Evolutionary conservation across 2,329 filamentous ascomycete genomes (phyloP).

Genomic region (Sporothrix mexicana): DNA sequence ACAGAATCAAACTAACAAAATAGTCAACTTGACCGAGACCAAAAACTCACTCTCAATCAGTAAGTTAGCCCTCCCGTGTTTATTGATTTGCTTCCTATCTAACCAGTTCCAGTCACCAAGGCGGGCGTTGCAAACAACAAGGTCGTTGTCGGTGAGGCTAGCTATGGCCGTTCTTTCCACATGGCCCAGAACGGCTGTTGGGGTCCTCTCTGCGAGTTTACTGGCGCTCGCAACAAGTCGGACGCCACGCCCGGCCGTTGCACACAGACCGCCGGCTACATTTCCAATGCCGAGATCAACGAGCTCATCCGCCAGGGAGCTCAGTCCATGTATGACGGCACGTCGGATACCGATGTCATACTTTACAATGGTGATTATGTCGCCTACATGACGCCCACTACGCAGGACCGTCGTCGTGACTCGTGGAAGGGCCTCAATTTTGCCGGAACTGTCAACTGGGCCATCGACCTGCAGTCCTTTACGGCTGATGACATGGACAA

Average conservation of each 20-base stretch:
- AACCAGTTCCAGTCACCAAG: conserved; percentile 42
- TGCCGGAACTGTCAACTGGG: conserved; percentile 32
- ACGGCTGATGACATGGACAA: conserved; percentile 15
- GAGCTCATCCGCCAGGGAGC: conserved; percentile 40
- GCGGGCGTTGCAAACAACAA: conserved; percentile 42
- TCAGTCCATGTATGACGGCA: neutral
- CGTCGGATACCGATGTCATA: conserved; percentile 17
- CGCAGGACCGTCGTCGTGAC: conserved; percentile 9
- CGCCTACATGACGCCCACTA: conserved; percentile 23
- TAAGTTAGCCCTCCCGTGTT: neutral
- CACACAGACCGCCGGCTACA: conserved; percentile 45
- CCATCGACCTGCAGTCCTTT: conserved; percentile 29
- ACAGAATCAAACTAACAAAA: conserved; percentile 14
- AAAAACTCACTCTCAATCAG: conserved; percentile 41
- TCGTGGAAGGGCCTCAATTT: conserved; percentile 21
- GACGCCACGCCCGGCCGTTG: conserved; percentile 43
- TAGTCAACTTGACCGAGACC: conserved; percentile 46
- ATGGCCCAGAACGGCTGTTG: conserved; percentile 43
- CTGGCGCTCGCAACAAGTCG: conserved; percentile 2
- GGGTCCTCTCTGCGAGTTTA: conserved; percentile 38
- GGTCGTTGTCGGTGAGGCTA: conserved; percentile 43
- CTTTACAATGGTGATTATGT: conserved; percentile 31
- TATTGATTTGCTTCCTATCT: neutral
- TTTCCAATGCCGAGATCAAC: conserved; percentile 45
- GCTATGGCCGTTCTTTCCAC: conserved; percentile 46